These are phyloP conservation scores for Candida pseudocylindracea DNA, from an alignment of 1,139 yeast species.

Conservation along the genomic window DNA sequence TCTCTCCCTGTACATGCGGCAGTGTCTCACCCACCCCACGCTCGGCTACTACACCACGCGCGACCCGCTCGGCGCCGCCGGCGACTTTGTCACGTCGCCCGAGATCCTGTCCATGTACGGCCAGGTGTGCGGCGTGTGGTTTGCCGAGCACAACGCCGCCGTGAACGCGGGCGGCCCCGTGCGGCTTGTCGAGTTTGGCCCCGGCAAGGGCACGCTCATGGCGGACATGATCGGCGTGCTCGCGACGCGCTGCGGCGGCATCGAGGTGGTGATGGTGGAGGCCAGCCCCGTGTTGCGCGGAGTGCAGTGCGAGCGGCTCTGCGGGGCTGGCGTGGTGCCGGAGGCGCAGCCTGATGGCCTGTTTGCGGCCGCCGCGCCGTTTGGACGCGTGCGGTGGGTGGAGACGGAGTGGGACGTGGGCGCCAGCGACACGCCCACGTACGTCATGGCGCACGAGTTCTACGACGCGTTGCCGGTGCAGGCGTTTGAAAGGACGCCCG, in stretches of 20 bases:
- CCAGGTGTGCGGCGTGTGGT: constrained; percentile 67
- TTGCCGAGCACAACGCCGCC: constrained; percentile 11
- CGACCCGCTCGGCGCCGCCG: constrained; percentile 46
- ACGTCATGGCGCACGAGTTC: constrained; percentile 64
- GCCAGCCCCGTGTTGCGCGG: constrained; percentile 45
- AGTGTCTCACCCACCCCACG: constrained; percentile 59
- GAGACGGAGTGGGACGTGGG: constrained; percentile 37
- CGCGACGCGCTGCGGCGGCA: constrained; percentile 9
- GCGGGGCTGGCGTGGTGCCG: constrained; percentile 9
- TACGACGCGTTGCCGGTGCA: constrained; percentile 75
- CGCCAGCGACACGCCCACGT: constrained; percentile 26
- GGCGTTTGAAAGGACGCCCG: constrained; percentile 33
- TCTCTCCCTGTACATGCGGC: constrained; percentile 57
- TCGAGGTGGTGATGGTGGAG: constrained; percentile 39
- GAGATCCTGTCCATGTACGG: constrained; percentile 82
- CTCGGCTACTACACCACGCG: constrained; percentile 65
- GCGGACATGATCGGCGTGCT: constrained; percentile 22
- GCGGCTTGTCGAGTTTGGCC: constrained; percentile 67
- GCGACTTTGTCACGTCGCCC: constrained; percentile 74
- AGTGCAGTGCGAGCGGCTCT: constrained; percentile 29
- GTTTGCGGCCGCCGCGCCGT: constrained; percentile 6
- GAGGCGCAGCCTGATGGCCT: constrained; percentile 9
- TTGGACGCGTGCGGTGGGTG: constrained; percentile 39
- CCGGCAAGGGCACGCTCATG: constrained; percentile 70
- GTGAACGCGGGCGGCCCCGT: constrained; percentile 5